phyloP scores from a whole-genome alignment of 768 basidiomycete genomes.

The Scleroderma citrinum region DNA sequence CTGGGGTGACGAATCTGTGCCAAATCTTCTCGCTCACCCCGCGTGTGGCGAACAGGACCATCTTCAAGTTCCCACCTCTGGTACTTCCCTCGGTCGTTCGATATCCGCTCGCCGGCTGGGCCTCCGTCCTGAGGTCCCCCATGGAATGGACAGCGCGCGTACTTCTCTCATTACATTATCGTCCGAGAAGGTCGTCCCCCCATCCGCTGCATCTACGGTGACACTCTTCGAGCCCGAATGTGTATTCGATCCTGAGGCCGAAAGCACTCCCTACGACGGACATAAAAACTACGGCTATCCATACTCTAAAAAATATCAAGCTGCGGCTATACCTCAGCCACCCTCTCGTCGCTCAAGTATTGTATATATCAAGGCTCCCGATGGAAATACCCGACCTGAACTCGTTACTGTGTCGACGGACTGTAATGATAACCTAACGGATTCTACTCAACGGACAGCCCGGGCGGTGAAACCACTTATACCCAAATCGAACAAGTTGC shows the following conservation, averaged over 20 bases:
- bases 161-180: conserved; percentile 43
- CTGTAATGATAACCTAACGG: conserved; percentile 11
- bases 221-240: conserved; percentile 49
- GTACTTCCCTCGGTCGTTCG: conserved; percentile 26
- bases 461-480: conserved; percentile 48
- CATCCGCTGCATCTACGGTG: conserved; percentile 55
- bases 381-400: conserved; percentile 29
- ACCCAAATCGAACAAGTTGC: conserved; percentile 40
- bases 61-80: conserved; percentile 12
- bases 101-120: conserved; percentile 41
- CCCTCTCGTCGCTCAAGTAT: conserved; percentile 50
- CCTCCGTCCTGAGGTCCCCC: conserved; percentile 47
- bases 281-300: conserved; percentile 16
- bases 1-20: conserved; percentile 37
- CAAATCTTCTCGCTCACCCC: conserved; percentile 28
- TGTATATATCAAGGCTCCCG: conserved; percentile 54
- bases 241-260: conserved; percentile 28
- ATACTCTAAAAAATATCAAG: conserved; percentile 13
- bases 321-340: conserved; percentile 16
- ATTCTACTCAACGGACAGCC: conserved; percentile 43
- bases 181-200: conserved; percentile 28
- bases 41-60: conserved; percentile 30
- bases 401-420: background rate
- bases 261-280: conserved; percentile 60
- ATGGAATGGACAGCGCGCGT: conserved; percentile 44